Evolutionary conservation across 208 protist species (phyloP).

Genomic region (Ichthyophonus hoferi): DNA sequence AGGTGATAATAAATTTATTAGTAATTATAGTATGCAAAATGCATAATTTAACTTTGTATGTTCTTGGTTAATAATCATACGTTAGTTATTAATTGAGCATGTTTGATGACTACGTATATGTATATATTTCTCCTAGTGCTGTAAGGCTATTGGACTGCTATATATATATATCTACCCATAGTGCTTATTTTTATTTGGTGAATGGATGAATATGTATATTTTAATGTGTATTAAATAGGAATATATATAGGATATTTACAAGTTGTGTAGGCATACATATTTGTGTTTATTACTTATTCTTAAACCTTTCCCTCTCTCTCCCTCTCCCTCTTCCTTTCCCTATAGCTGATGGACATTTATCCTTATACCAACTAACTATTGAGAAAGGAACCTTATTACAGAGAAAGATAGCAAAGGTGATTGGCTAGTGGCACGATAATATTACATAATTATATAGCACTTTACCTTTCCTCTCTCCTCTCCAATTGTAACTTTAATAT

Average conservation of each 20-base stretch:
- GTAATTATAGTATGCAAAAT: too few species aligned
- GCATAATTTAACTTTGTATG: too few species aligned
- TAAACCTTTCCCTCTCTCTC: too few species aligned
- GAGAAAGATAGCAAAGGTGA: neutral
- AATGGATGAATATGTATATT: neutral
- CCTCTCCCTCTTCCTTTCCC: neutral
- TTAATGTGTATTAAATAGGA: neutral
- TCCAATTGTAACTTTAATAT: too few species aligned
- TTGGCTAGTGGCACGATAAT: too few species aligned
- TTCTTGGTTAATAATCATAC: too few species aligned
- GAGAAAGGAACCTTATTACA: neutral
- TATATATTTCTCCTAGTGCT: neutral
- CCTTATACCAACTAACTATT: neutral
- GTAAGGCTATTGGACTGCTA: too few species aligned
- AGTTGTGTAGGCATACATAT: neutral
- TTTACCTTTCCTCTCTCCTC: too few species aligned
- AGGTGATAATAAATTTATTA: too few species aligned
- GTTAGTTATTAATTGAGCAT: too few species aligned
- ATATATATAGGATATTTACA: too few species aligned
- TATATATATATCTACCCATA: neutral
- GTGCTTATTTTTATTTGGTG: neutral
- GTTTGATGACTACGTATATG: neutral
- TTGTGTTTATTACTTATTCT: neutral
- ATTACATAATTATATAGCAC: too few species aligned
- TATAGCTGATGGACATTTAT: neutral